phyloP scores from a whole-genome alignment of 2,329 filamentous ascomycete genomes.

The Aspergillus sp. region DNA sequence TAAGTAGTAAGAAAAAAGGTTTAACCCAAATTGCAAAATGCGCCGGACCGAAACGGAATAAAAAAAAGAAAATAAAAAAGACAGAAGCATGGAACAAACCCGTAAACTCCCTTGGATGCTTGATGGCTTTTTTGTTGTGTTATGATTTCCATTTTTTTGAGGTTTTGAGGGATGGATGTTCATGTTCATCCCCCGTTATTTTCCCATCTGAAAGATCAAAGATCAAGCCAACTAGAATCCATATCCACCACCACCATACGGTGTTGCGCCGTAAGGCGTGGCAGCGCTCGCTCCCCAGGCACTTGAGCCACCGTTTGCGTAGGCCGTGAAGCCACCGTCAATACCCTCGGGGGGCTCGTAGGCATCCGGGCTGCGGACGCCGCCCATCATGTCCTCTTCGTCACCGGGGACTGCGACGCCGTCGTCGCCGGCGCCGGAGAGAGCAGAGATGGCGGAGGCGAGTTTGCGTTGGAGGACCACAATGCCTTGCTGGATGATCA shows the following conservation, averaged over 20 bases:
- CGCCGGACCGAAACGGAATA: too few relatives aligned
- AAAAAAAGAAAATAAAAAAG: too few relatives aligned
- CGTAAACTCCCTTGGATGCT: too few relatives aligned
- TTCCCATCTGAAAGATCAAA: too few relatives aligned
- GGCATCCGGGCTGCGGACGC: slow-evolving; percentile 45
- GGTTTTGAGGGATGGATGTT: too few relatives aligned
- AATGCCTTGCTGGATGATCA: slow-evolving; percentile 84
- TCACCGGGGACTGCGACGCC: slow-evolving; percentile 42
- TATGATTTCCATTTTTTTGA: too few relatives aligned
- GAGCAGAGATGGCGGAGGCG: slow-evolving; percentile 66
- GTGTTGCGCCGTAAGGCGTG: slow-evolving; percentile 52
- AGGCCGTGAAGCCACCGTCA: slow-evolving; percentile 37
- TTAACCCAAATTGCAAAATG: too few relatives aligned
- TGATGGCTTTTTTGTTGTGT: too few relatives aligned
- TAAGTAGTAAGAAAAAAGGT: too few relatives aligned
- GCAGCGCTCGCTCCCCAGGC: slow-evolving; percentile 62
- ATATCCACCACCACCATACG: slow-evolving; percentile 21
- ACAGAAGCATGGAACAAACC: too few relatives aligned
- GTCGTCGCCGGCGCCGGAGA: slow-evolving; percentile 49
- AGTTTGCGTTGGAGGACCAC: slow-evolving; percentile 86
- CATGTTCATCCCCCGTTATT: too few relatives aligned
- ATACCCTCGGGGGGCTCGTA: slow-evolving; percentile 43
- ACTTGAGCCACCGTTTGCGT: slow-evolving; percentile 50
- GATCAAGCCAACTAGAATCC: slow-evolving; percentile 16
- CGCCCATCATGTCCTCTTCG: slow-evolving; percentile 39